phyloP scores from a whole-genome alignment of 208 protist genomes.

The Eutreptiella sp. region DNA sequence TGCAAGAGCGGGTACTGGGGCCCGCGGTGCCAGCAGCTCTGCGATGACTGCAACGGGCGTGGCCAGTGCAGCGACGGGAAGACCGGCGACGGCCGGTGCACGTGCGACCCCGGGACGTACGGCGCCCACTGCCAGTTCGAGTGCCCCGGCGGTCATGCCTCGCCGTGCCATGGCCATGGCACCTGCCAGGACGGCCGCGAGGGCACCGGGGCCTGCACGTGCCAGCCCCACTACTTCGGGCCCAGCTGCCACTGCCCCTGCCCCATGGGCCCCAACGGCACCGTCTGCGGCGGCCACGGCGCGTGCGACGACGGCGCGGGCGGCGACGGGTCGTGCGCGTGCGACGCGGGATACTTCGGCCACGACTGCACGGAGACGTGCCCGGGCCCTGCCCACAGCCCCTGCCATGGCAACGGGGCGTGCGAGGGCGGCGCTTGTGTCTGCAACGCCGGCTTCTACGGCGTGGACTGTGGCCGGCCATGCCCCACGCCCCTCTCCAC shows the following conservation, averaged over 20 bases:
- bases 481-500: neutral
- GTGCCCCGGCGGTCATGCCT: slow-evolving; percentile 14
- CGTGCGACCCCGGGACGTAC: slow-evolving; percentile 1
- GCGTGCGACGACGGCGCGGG: slow-evolving; percentile 13
- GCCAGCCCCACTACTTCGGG: neutral
- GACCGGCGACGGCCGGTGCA: slow-evolving; percentile 1
- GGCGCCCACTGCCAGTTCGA: slow-evolving; percentile 14
- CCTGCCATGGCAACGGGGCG: neutral
- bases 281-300: neutral
- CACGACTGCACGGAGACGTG: slow-evolving; percentile 1
- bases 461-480: neutral
- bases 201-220: neutral
- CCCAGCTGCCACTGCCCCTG: neutral
- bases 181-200: neutral
- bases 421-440: slow-evolving; percentile 1
- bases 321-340: slow-evolving; percentile 1
- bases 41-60: slow-evolving; percentile 4
- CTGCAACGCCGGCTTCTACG: slow-evolving; percentile 20
- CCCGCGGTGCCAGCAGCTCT: neutral
- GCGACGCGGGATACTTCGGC: slow-evolving; percentile 15
- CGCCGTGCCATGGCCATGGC: neutral
- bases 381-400: neutral
- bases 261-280: neutral
- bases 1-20: slow-evolving; percentile 16
- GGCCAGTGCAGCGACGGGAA: slow-evolving; percentile 15